A percentile compares a stretch with the other conserved stretches of the same genome.
phyloP scores from a whole-genome alignment of 225 moss, liverwort and hornwort species.

The Bryum argenteum region DNA sequence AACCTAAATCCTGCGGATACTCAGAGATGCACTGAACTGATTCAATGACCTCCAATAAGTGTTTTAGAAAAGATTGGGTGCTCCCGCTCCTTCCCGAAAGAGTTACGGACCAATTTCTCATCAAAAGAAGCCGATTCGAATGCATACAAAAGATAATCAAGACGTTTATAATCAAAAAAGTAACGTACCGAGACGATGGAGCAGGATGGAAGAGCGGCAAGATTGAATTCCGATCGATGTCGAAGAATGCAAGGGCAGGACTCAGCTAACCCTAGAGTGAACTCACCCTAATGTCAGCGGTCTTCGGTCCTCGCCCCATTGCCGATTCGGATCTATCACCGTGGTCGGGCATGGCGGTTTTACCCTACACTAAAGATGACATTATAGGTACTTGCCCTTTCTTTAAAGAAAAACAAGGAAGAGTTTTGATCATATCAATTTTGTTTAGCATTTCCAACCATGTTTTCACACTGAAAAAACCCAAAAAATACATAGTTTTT shows the following conservation, averaged over 20 bases:
- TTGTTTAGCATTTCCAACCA: no score
- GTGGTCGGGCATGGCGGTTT: background rate
- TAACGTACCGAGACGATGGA: constrained; percentile 18
- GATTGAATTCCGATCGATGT: background rate
- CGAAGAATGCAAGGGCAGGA: background rate
- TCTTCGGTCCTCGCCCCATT: background rate
- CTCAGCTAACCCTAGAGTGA: constrained; percentile 11
- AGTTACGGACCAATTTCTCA: background rate
- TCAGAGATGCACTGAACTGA: background rate
- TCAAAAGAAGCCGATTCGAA: background rate
- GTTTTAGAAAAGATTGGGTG: background rate
- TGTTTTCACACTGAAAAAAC: no score
- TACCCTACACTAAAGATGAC: no score
- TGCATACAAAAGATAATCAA: background rate
- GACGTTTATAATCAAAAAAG: background rate
- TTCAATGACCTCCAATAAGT: background rate
- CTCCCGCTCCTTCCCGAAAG: background rate
- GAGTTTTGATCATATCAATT: no score
- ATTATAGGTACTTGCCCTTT: no score
- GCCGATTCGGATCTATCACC: background rate
- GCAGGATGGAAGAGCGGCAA: background rate
- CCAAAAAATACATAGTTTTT: no score
- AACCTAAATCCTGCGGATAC: background rate
- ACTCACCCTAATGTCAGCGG: constrained; percentile 22
- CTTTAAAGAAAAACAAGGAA: no score